Evolutionary conservation across 495 filamentous ascomycete species (phyloP), one percentile per base, ranked within the genome.

Genomic region (Trichoderma erinaceum): DNA sequence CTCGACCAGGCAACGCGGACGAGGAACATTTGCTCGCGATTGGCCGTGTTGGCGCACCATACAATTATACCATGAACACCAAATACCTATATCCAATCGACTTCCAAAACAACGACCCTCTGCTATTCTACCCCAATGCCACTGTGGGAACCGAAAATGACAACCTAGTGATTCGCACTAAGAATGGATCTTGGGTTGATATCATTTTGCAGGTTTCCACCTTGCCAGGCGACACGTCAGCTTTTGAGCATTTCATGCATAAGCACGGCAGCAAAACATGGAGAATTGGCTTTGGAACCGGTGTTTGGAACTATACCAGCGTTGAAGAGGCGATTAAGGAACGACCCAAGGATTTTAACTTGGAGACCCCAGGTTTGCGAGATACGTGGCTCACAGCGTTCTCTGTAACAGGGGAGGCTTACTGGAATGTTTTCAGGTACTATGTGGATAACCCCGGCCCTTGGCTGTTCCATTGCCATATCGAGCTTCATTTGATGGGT

Each of bases 311-410:
- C n/a, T 52, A 52, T 23, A 52, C 48, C n/a, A 52, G 48, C 21
- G 48, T 52, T 21, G 18, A 52, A 52, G 48, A 52, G n/a, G 48
- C 48, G 11, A 52, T 52, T 23, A 11, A 52, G 4, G 48, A 52
- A 23, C 48, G 48, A 10, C 48, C 48, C 18, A 21, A 52, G 10
- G 48, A 52, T 11, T 52, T 52, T 10, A 52, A 52, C 48, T 52
- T 52, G 48, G 48, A 52, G 48, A 52, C 48, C 10, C 48, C 48
- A 10, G 48, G 48, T 1, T 23, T 52, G 48, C 48, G 48, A n/a
- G 48, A 52, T 52, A 52, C 48, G 16, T 52, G 48, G 48, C n/a
- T 52, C 48, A 52, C 48, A 23, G 48, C 48, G 48, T 52, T 52
- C 21, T 52, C 48, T 21, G 10, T 52, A 11, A 8, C 10, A 6